Evolutionary conservation across 1,284 basidiomycete genomes (phyloP), one percentile per base, ranked within the genome.

Genomic region (Sphagnurus paluster): DNA sequence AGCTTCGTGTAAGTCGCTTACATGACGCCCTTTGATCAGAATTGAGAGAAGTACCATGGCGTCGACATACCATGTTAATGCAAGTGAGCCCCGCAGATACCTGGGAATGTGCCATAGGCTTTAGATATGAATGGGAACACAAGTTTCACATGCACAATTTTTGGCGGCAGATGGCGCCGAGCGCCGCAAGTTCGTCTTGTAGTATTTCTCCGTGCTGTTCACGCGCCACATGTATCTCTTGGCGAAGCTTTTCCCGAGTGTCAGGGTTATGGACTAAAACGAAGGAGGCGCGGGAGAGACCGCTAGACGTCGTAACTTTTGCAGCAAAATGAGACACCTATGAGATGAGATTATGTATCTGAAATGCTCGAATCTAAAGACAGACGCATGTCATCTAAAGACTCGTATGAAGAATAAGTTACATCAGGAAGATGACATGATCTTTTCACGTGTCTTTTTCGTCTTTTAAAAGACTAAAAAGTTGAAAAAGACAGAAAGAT

Each of bases 111-210:
- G n/a, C n/a, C n/a, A n/a, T n/a, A n/a, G n/a, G n/a, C n/a, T n/a
- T 49, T 36, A 9, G 47, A 33, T 0, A 38, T 28, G n/a, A 17
- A 16, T 44, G 17, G 23, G 41, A 36, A 32, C 4, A 23, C 10
- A 9, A 16, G 52, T 65, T 43, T n/a, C 32, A 72, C 67, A 75
- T 35, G 40, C 73, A 60, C 30, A 76, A n/a, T n/a, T n/a, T n/a
- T n/a, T n/a, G n/a, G n/a, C n/a, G n/a, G n/a, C n/a, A n/a, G n/a
- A n/a, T n/a, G n/a, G n/a, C n/a, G n/a, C n/a, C n/a, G n/a, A n/a
- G n/a, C n/a, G n/a, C n/a, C n/a, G n/a, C n/a, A n/a, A n/a, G n/a
- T n/a, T n/a, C n/a, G n/a, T n/a, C 70, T 41, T 71, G 71, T 4
- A 51, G 45, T 8, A 44, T 26, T 21, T 64, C 55, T 11, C 49